These are phyloP conservation scores for Colletotrichum musae DNA, from an alignment of 2,329 filamentous ascomycete genomes.

Conservation along the genomic window DNA sequence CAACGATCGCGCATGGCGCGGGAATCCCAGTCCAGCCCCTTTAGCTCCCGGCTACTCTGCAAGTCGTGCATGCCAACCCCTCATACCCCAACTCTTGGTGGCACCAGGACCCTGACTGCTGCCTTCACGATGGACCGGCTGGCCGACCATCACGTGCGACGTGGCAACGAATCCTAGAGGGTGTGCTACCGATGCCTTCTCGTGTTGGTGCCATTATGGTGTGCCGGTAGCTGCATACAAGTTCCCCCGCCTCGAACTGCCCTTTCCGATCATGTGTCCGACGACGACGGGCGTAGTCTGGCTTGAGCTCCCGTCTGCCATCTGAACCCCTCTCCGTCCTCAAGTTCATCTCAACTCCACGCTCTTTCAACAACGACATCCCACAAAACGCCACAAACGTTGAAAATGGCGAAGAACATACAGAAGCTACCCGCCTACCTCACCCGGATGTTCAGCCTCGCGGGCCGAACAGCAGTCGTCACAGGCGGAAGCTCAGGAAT, in stretches of 20 bases:
- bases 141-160: constrained; percentile 19
- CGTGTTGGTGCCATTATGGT: neutral
- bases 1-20: neutral
- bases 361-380: neutral
- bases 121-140: neutral
- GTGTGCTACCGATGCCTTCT: neutral
- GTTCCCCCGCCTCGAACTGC: constrained; percentile 13
- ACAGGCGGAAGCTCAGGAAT: constrained; percentile 54
- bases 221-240: constrained; percentile 36
- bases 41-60: neutral
- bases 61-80: constrained; percentile 21
- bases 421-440: constrained; percentile 44
- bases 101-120: neutral
- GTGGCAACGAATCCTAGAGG: neutral
- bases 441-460: constrained; percentile 48
- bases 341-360: neutral
- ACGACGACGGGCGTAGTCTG: neutral
- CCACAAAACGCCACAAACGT: too few species aligned
- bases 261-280: constrained; percentile 1
- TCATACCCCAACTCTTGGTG: constrained; percentile 5
- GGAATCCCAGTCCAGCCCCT: neutral
- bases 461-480: constrained; percentile 48
- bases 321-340: constrained; percentile 5
- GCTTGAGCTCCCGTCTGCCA: neutral
- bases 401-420: constrained; percentile 30